Evolutionary conservation across 2,329 filamentous ascomycete genomes (phyloP).

Genomic region (Pleomassaria siparia): DNA sequence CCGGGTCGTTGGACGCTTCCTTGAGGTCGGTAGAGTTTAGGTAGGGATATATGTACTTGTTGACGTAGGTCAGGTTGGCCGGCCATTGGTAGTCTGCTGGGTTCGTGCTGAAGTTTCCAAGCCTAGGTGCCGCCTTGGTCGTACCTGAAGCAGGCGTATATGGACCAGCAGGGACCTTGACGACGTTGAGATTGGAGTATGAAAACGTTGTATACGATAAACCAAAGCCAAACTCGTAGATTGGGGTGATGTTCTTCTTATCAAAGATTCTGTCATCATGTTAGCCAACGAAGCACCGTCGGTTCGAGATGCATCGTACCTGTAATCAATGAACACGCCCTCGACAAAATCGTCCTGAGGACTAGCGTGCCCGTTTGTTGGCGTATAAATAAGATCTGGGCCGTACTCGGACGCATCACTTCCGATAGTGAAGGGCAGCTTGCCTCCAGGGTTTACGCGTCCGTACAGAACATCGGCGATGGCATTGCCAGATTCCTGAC

Average conservation of each 20-base stretch:
- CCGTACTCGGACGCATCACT: constrained; percentile 68
- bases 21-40: constrained; percentile 64
- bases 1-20: constrained; percentile 58
- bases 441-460: constrained; percentile 72
- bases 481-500: constrained; percentile 79
- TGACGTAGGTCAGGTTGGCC: constrained; percentile 54
- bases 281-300: neutral
- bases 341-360: constrained; percentile 76
- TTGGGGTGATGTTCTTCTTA: constrained; percentile 62
- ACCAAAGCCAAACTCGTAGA: constrained; percentile 81
- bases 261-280: constrained; percentile 59
- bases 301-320: constrained; percentile 27
- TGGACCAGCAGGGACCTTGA: constrained; percentile 50
- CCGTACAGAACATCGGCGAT: constrained; percentile 85
- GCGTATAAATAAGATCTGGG: constrained; percentile 64
- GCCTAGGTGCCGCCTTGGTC: constrained; percentile 63
- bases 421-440: constrained; percentile 80
- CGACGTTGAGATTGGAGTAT: constrained; percentile 68
- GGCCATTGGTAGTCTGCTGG: constrained; percentile 71
- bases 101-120: constrained; percentile 66
- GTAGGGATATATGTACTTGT: constrained; percentile 70
- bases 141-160: constrained; percentile 64
- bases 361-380: constrained; percentile 66
- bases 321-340: constrained; percentile 81
- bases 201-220: constrained; percentile 78